These are phyloP conservation scores for Cucurbita ficifolia DNA, from an alignment of 306 rosid species.

Conservation along the genomic window DNA sequence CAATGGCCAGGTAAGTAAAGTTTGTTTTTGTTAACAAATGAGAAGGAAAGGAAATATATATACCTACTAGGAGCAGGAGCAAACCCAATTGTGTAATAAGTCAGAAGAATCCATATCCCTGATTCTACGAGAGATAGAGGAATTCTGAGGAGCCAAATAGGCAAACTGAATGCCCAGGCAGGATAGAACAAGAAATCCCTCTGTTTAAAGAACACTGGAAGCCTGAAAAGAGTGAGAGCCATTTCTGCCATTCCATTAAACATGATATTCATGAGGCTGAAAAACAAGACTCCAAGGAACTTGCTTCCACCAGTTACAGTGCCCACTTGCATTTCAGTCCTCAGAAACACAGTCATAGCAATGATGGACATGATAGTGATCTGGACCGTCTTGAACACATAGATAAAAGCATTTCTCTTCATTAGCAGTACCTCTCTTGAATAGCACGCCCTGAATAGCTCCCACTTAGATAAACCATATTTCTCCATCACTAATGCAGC, in stretches of 20 bases:
- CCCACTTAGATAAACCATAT: conserved; percentile 53
- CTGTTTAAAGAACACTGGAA: conserved; percentile 61
- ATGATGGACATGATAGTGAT: conserved; percentile 37
- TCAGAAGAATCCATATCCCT: conserved; percentile 50
- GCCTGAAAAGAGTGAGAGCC: conserved; percentile 39
- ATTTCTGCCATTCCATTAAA: conserved; percentile 71
- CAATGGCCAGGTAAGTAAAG: background rate
- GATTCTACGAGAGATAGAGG: conserved; percentile 61
- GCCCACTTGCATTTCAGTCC: conserved; percentile 51
- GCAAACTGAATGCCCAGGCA: conserved; percentile 66
- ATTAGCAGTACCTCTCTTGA: conserved; percentile 62
- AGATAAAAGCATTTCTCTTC: conserved; percentile 44
- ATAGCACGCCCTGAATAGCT: conserved; percentile 61
- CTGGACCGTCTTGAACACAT: conserved; percentile 44
- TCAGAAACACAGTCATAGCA: conserved; percentile 43
- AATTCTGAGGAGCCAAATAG: conserved; percentile 62
- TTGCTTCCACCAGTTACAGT: conserved; percentile 29
- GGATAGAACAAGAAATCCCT: conserved; percentile 67
- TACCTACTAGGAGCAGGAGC: conserved; percentile 73
- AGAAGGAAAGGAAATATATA: background rate
- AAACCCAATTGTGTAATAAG: conserved; percentile 69
- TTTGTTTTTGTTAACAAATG: background rate
- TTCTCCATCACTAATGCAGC: conserved; percentile 59
- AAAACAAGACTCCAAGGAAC: conserved; percentile 61
- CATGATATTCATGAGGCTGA: conserved; percentile 44